Base-by-base conservation (phyloP, 2,329 filamentous ascomycete species). In the Myotisia sp. region DNA sequence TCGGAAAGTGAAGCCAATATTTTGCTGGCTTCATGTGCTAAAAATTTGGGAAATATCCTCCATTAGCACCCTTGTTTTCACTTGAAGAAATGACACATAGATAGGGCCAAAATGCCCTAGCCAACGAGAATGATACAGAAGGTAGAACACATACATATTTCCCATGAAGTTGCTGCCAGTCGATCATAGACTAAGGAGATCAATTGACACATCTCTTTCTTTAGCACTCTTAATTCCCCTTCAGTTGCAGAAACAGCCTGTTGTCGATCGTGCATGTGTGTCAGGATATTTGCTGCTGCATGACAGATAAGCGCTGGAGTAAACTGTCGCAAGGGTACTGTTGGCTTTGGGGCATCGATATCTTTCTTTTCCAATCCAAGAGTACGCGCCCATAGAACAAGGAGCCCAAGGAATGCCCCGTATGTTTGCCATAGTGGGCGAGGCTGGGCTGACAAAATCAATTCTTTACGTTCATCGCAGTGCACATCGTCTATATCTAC, bases 361-460 rank as follows among this genome's bases (percentile, higher is more conserved):
- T 38, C 37, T 12, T 30, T 26, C 14, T 38, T 37, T 27, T 44
- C 42, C 8, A 42, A 20, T 3, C 40, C 40, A 3, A 44, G 24
- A 6, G 38, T 27, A 18, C 36, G 37, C 3, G 42, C 40, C 42
- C 42, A 44, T 1, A 44, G 19, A 6, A 44, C 37, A 9, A 44
- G 29, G 24, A 42, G 19, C 4, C 42, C 42, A 3, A 44, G 37
- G 26, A 42, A 44, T 2, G 42, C 42, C 17, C 42, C 29, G 17
- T 44, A 44, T 4, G 37, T 38, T 20, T 42, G 39, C 42, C 42
- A 44, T 8, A 44, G 18, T 3, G 41, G 39, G 7, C 35, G 20
- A 6, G 39, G 21, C 10, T 33, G 27, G 12, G 13, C 28, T 10
- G 26, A 19, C 6, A 27, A 10, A 12, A 24, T 31, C 18, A 23